Evolutionary conservation across 768 basidiomycete genomes (phyloP), one percentile per base, ranked within the genome.

Genomic region (Tubosaeta sp.): DNA sequence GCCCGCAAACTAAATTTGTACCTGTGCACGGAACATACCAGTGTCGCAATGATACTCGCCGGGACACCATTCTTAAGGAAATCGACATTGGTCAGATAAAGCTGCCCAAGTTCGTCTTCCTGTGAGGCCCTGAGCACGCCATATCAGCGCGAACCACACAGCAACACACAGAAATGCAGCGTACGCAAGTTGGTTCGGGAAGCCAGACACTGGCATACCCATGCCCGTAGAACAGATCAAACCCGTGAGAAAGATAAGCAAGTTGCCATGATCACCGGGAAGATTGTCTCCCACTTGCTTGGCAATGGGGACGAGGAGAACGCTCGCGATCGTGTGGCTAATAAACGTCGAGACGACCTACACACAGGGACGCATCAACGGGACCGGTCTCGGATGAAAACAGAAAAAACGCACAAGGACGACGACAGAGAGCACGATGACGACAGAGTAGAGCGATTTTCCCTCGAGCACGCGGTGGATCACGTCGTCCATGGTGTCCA

Each of bases 141-240:
- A 11, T 34, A 22, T 50, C 3, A 53, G 35, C 11, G n/a, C 16
- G 14, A 34, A 12, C 11, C 1, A 22, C 14, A 27, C 43, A 17
- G 10, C 35, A 35, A 22, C 32, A 26, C 32, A 26, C 12, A 17
- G 14, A 9, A 29, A 33, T 13, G 13, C 9, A 34, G 55, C 88
- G 61, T 70, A 95, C 94, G 93, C 92, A 45, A 92, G 94, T 72
- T 97, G 92, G 69, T 97, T 97, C 0, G 95, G 95, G 76, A 98
- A 99, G n/a, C 97, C 97, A 55, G 91, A 94, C 35, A 98, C 94
- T 3, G 95, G 95, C 81, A 98, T 90, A 11, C 92, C 95, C 97
- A 99, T 99, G 2, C 95, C 97, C 6, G 91, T 76, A 4, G 92
- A 95, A 66, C 95, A 97, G 46, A 97, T 87, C 54, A 97, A 75